These are phyloP conservation scores for Trichoderma reesei DNA, from an alignment of 495 filamentous ascomycete species.

Conservation along the genomic window DNA sequence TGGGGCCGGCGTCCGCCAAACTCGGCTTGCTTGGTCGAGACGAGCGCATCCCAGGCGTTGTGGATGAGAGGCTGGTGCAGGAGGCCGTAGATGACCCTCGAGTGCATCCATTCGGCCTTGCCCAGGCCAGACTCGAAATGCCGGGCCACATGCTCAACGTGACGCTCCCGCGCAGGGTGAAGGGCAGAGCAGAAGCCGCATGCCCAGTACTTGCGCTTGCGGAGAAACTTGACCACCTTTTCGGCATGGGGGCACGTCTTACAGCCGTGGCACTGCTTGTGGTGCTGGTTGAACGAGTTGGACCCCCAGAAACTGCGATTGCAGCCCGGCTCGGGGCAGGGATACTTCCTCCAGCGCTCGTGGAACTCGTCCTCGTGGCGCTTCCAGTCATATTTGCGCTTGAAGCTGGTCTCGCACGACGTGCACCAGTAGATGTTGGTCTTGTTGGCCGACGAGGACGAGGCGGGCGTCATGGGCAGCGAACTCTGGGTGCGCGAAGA, in stretches of 20 bases:
- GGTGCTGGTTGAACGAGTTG: conserved; percentile 42
- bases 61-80: conserved; percentile 40
- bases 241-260: conserved; percentile 40
- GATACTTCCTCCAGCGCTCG: conserved; percentile 41
- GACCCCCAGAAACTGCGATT: conserved; percentile 42
- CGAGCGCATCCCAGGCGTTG: conserved; percentile 35
- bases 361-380: conserved; percentile 44
- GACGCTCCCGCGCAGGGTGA: conserved; percentile 35
- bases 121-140: conserved; percentile 40
- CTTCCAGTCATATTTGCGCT: conserved; percentile 46
- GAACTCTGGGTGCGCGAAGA: conserved; percentile 14
- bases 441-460: conserved; percentile 21
- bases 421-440: conserved; percentile 40
- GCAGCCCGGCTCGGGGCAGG: conserved; percentile 33
- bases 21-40: conserved; percentile 28
- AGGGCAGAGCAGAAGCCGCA: conserved; percentile 43
- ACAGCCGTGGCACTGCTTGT: conserved; percentile 41
- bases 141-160: conserved; percentile 40
- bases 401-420: conserved; percentile 40
- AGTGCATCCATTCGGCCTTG: conserved; percentile 40
- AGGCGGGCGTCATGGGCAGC: conserved; percentile 14
- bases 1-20: conserved; percentile 35
- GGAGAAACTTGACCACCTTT: conserved; percentile 29
- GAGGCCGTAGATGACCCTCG: conserved; percentile 39
- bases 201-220: conserved; percentile 27